A percentile compares a stretch with the other conserved stretches of the same genome.
These are phyloP conservation scores for Penicillium mononematosum DNA, from an alignment of 495 filamentous ascomycete species.

Conservation along the genomic window DNA sequence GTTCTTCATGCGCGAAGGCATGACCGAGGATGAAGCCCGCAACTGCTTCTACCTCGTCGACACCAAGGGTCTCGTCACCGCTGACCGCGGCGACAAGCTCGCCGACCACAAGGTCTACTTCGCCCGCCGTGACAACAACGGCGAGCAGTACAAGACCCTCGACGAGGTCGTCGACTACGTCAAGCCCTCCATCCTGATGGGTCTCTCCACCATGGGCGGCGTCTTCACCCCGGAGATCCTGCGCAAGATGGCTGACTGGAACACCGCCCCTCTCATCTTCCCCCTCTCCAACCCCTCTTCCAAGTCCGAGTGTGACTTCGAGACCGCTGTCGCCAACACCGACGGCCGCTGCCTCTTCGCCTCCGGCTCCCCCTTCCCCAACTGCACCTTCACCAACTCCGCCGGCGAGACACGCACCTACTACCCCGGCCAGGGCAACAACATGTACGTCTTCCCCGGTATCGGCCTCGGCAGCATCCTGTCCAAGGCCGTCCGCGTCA, in stretches of 20 bases:
- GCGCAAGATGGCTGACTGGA: slow-evolving; percentile 77
- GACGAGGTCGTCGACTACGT: slow-evolving; percentile 92
- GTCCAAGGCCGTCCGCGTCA: slow-evolving; percentile 81
- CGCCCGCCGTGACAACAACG: slow-evolving; percentile 86
- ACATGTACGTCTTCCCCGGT: slow-evolving; percentile 97
- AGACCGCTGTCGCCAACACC: slow-evolving; percentile 84
- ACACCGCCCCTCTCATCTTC: slow-evolving; percentile 84
- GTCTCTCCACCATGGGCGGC: slow-evolving; percentile 89
- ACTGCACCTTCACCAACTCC: slow-evolving; percentile 57
- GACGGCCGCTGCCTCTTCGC: slow-evolving; percentile 90
- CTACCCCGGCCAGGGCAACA: slow-evolving; percentile 89
- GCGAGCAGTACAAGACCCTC: slow-evolving; percentile 83
- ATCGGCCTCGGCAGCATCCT: slow-evolving; percentile 95
- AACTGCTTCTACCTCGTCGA: slow-evolving; percentile 97
- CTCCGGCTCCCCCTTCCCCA: slow-evolving; percentile 88
- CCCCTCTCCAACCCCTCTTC: slow-evolving; percentile 90
- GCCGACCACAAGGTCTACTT: slow-evolving; percentile 99
- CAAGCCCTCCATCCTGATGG: slow-evolving; percentile 90
- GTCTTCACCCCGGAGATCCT: slow-evolving; percentile 90
- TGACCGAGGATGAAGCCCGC: slow-evolving; percentile 87
- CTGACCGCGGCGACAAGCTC: slow-evolving; percentile 89
- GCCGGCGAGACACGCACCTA: slow-evolving; percentile 65
- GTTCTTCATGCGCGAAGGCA: slow-evolving; percentile 88
- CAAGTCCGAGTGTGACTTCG: slow-evolving; percentile 96
- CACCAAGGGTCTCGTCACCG: slow-evolving; percentile 91